Evolutionary conservation across 2,329 filamentous ascomycete genomes (phyloP).

Genomic region (Cephalotrichum gorgonifer): DNA sequence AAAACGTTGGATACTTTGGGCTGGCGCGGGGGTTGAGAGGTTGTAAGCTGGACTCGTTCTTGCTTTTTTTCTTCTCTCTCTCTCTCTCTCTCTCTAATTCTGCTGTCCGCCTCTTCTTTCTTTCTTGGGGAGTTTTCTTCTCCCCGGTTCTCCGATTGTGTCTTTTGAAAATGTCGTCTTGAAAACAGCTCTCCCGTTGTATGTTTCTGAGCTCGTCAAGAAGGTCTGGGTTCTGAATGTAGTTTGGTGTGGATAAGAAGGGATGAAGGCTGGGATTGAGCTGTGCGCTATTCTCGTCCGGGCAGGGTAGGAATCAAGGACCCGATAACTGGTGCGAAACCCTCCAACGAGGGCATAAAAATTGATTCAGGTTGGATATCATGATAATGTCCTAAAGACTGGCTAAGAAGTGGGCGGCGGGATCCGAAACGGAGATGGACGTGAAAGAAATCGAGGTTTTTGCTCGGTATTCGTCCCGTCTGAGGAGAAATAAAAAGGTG

Average conservation of each 20-base stretch:
- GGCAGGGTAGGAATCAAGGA: slow-evolving; percentile 18
- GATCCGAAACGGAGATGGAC: neutral
- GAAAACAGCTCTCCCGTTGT: too few relatives aligned
- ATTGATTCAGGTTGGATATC: slow-evolving; percentile 23
- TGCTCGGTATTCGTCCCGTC: slow-evolving; percentile 3
- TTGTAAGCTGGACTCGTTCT: neutral
- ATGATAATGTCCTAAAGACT: slow-evolving; percentile 20
- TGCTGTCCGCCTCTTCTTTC: neutral
- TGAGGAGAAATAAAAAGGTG: neutral
- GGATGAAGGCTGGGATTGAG: neutral
- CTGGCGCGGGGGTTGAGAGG: slow-evolving; percentile 3
- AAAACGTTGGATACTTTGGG: slow-evolving; percentile 6
- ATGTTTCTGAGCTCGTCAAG: neutral
- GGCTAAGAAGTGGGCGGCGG: neutral
- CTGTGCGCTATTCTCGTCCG: neutral
- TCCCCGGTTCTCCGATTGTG: neutral
- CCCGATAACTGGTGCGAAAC: slow-evolving; percentile 26
- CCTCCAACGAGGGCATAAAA: slow-evolving; percentile 28
- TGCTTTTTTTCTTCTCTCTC: neutral
- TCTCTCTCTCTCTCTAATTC: neutral
- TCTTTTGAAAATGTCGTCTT: neutral
- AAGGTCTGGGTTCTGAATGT: neutral
- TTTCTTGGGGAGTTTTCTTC: neutral
- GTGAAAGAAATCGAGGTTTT: slow-evolving; percentile 5
- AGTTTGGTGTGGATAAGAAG: neutral